Evolutionary conservation across 208 protist genomes (phyloP), one percentile per base, ranked within the genome.

Genomic region (Sergeia podlipaevii): DNA sequence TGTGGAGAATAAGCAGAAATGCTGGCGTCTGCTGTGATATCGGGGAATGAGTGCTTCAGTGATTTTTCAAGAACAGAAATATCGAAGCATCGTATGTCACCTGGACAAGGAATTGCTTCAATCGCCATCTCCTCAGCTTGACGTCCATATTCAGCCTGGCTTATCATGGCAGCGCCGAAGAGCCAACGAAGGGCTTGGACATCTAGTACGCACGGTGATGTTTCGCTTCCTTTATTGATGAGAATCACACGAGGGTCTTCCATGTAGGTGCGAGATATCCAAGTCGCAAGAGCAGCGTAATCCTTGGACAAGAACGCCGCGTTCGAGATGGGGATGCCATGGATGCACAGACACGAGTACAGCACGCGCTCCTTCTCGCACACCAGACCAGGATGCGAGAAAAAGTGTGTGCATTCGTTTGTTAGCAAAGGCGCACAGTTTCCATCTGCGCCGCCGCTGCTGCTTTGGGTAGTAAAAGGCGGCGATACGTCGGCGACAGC

Each of bases 171-270:
- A 0, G 68, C 79, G 0, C 47, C 74, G 54, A 78, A 81, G 11
- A 84, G 50, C 76, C 80, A 88, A 21, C 65, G 75, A 11, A 89
- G 24, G 10, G 73, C 75, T 27, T 81, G 65, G 46, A 74, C 18
- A 50, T 84, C 70, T 57, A 78, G 77, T 10, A 71, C 10, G 37
- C 66, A 55, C 4, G 72, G 72, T 26, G 26, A 58, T 10, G 29
- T 26, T 15, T 36, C 5, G 1, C 38, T 29, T 3, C 75, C 77
- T 27, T 90, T 79, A 53, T 70, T 83, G 48, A 90, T 70, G 45
- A 90, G 48, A n/a, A 86, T 63, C n/a, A 80, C 66, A 6, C 42
- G 29, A 17, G 54, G 46, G 51, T 59, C 41, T n/a, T 21, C 21
- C 26, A 87, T 36, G 47, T 61, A 82, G 1, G 0, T 27, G 0